Percentiles rank a stretch among this genome's conserved stretches.
Evolutionary conservation across 2,329 filamentous ascomycete species (phyloP).

Genomic region (Gaeumannomyces tritici): DNA sequence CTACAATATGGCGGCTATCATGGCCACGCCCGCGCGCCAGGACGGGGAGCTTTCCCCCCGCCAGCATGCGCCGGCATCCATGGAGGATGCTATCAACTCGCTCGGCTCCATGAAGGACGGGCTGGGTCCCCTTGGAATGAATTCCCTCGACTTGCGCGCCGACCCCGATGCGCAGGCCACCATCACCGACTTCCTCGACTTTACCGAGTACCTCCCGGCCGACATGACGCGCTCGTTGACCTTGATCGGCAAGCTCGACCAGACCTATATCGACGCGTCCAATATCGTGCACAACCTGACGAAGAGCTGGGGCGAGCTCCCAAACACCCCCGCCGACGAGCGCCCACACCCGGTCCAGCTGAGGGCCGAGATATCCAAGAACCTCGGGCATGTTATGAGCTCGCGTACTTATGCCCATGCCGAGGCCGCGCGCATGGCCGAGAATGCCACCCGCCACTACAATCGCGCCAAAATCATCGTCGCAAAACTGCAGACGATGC

Average conservation of each 20-base stretch:
- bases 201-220: conserved; percentile 59
- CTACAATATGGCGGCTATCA: conserved; percentile 11
- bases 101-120: conserved; percentile 22
- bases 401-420: conserved; percentile 50
- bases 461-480: conserved; percentile 49
- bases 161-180: conserved; percentile 61
- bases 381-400: conserved; percentile 42
- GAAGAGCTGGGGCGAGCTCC: conserved; percentile 45
- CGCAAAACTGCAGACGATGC: conserved; percentile 49
- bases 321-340: conserved; percentile 33
- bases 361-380: conserved; percentile 50
- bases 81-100: conserved; percentile 21
- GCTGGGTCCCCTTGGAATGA: conserved; percentile 32
- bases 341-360: conserved; percentile 40
- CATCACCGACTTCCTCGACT: conserved; percentile 62
- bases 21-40: conserved; percentile 13
- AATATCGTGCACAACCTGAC: conserved; percentile 45
- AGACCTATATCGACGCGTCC: conserved; percentile 47
- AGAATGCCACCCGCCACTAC: conserved; percentile 54
- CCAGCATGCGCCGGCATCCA: conserved; percentile 19
- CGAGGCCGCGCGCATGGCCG: conserved; percentile 53
- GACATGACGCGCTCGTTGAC: conserved; percentile 58
- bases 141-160: conserved; percentile 36
- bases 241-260: conserved; percentile 55
- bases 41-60: conserved; percentile 24